phyloP scores from a whole-genome alignment of 192 early-diverging fungal genomes.

The Chytriomyces sp. region DNA sequence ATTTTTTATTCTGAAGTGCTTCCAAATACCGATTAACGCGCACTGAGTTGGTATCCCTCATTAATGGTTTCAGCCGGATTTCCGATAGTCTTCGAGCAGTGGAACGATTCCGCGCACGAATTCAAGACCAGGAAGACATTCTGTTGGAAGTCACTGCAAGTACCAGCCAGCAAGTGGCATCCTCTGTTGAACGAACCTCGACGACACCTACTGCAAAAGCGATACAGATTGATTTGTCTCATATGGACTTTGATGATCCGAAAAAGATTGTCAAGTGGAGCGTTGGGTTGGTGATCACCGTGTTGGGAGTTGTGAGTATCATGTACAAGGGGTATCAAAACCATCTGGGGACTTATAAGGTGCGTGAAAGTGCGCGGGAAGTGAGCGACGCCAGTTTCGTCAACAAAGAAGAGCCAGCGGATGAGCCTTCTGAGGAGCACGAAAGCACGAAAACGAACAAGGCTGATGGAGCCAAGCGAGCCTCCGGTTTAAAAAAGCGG shows the following conservation, averaged over 20 bases:
- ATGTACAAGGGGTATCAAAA: slow-evolving; percentile 41
- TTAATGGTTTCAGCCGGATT: slow-evolving; percentile 88
- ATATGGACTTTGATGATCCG: slow-evolving; percentile 30
- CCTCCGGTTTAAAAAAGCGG: too few species aligned
- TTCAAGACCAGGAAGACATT: slow-evolving; percentile 32
- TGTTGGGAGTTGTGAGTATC: slow-evolving; percentile 42
- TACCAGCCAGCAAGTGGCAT: neutral
- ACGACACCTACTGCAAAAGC: slow-evolving; percentile 15
- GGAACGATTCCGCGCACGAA: slow-evolving; percentile 68
- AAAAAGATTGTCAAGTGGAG: slow-evolving; percentile 37
- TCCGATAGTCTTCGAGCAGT: slow-evolving; percentile 85
- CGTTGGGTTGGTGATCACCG: slow-evolving; percentile 38
- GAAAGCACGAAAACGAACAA: neutral
- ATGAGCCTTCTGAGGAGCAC: neutral
- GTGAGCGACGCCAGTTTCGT: neutral
- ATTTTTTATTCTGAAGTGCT: slow-evolving; percentile 35
- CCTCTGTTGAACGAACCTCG: slow-evolving; percentile 5
- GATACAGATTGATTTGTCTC: slow-evolving; percentile 12
- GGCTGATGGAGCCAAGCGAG: neutral
- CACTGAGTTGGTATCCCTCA: slow-evolving; percentile 87
- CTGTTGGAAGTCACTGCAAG: slow-evolving; percentile 16
- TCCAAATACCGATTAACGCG: slow-evolving; percentile 65
- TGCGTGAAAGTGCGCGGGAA: slow-evolving; percentile 23
- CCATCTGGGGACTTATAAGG: slow-evolving; percentile 34
- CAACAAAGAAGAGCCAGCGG: neutral